Percentiles rank a stretch among this genome's conserved stretches.
Evolutionary conservation across 208 protist genomes (phyloP).

Genomic region (Acanthamoeba healyi): DNA sequence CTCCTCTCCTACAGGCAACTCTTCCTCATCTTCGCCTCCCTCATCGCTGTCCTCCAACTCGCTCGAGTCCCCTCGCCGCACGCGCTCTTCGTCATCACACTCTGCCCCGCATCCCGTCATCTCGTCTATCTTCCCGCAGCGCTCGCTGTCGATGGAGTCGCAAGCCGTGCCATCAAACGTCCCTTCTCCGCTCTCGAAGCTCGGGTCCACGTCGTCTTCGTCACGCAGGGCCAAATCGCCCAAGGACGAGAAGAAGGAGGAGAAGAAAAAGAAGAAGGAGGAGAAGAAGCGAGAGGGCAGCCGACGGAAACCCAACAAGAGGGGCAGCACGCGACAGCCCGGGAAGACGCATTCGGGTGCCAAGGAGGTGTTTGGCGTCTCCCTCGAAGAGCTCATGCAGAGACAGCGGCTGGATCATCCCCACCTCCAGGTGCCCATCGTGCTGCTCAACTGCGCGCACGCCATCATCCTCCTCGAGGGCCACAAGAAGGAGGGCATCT

Average conservation of each 20-base stretch:
- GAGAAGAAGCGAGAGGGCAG: constrained; percentile 44
- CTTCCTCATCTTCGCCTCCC: not conserved
- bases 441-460: constrained; percentile 52
- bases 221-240: constrained; percentile 30
- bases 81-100: not conserved
- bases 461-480: constrained; percentile 55
- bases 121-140: not conserved
- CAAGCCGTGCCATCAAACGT: not conserved
- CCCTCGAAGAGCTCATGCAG: constrained; percentile 40
- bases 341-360: not conserved
- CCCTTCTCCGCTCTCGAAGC: not conserved
- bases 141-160: not conserved
- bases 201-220: not conserved
- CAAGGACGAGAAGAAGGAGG: not conserved
- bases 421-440: constrained; percentile 60
- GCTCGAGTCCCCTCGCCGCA: constrained; percentile 27
- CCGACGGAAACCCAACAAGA: not conserved
- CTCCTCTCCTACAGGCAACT: not conserved
- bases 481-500: constrained; percentile 68
- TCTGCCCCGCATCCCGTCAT: not conserved
- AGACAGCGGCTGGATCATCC: constrained; percentile 23
- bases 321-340: not conserved
- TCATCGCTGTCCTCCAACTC: not conserved
- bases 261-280: constrained; percentile 34
- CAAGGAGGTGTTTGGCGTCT: constrained; percentile 45